Conservation (phyloP, 2,329 filamentous ascomycete genomes). For the Penicillium sp. region DNA sequence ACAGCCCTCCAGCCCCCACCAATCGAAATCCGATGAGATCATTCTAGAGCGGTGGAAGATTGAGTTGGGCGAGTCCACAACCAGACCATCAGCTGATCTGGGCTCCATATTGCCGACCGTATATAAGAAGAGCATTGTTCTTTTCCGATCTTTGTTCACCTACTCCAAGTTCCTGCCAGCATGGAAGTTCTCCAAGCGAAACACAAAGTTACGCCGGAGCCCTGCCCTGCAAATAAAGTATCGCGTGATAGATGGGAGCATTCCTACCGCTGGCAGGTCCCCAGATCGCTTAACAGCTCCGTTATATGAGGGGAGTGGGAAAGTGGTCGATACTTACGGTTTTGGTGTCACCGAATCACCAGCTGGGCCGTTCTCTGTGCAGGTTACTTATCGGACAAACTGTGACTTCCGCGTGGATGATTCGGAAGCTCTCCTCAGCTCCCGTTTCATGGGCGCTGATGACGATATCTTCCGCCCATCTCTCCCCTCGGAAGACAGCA, state of each 20-base stretch:
- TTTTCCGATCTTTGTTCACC: conserved; percentile 87
- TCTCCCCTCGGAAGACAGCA: conserved; percentile 59
- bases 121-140: conserved; percentile 96
- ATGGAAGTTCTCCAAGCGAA: conserved; percentile 79
- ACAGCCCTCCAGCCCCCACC: conserved; percentile 45
- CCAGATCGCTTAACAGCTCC: conserved; percentile 73
- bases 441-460: conserved; percentile 88
- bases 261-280: conserved; percentile 55
- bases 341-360: conserved; percentile 87
- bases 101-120: conserved; percentile 75
- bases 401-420: conserved; percentile 92
- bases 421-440: conserved; percentile 86
- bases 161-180: conserved; percentile 81
- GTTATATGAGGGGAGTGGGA: conserved; percentile 65
- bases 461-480: conserved; percentile 86
- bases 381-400: conserved; percentile 82
- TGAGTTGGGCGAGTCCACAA: conserved; percentile 69
- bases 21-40: conserved; percentile 67
- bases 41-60: conserved; percentile 90
- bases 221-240: conserved; percentile 74
- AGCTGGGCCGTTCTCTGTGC: conserved; percentile 79
- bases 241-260: conserved; percentile 69
- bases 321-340: conserved; percentile 73
- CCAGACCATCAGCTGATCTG: conserved; percentile 60
- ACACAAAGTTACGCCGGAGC: conserved; percentile 70